Base-by-base conservation (phyloP, 2,329 filamentous ascomycete genomes). In the Exophiala sp. region DNA sequence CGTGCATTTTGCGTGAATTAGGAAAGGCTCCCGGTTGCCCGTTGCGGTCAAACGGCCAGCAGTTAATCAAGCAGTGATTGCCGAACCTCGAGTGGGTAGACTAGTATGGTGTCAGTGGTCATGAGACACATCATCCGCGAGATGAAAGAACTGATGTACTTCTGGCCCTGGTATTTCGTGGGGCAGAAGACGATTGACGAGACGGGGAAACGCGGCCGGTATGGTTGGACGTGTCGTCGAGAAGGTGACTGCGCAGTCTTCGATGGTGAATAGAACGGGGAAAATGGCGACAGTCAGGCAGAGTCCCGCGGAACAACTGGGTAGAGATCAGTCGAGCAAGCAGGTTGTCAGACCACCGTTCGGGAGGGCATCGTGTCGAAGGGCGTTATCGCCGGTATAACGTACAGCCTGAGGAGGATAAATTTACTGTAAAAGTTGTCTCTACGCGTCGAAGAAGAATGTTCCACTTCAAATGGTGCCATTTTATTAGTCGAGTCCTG, bases 1-100 rank as follows among this genome's bases (percentile, higher is more conserved):
- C 80, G 66, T 83, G 79, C 80, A 83, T 82, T 52, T 56, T 29
- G 39, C 13, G 14, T 41, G 43, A 21, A 29, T n/a, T 43, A 32
- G 27, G 45, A 23, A 43, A 24, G 6, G 14, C 14, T 37, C 34
- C 32, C 38, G 38, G 38, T 23, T 23, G 38, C 13, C 38, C n/a
- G 18, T 38, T 23, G 38, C 32, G 40, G 19, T 18, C 19, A 43
- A 14, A 3, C 21, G 38, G 38, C n/a, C n/a, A 3, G 23, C 21
- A 24, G 23, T 19, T 37, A 6, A 37, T 11, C 14, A 13, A 19
- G 34, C 14, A 37, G 34, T 37, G 7, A 13, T 37, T 18, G 34
- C 34, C 34, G 34, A 18, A 6, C 5, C 4, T 41, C 38, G 11
- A 21, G 10, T 13, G 9, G 10, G 38, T 41, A 21, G 38, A 24